Percentiles rank a stretch among this genome's conserved stretches.
phyloP scores from a whole-genome alignment of 1,284 basidiomycete genomes.

The Heliocybe sulcata region DNA sequence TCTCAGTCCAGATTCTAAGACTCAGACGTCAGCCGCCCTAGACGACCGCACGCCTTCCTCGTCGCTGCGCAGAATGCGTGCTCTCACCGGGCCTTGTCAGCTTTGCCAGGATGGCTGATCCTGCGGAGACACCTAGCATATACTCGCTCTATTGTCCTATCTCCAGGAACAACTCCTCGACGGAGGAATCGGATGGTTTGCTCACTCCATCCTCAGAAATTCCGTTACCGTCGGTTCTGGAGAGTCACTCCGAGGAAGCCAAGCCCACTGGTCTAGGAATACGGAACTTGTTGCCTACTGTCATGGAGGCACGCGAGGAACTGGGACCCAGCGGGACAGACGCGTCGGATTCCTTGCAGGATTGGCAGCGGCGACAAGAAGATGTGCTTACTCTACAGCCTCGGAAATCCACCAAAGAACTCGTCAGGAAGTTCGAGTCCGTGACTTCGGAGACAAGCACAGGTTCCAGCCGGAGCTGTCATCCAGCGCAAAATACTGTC shows the following conservation, averaged over 20 bases:
- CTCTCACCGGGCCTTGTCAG: too few relatives aligned
- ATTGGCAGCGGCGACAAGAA: background rate
- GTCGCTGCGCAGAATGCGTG: too few relatives aligned
- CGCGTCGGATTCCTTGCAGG: background rate
- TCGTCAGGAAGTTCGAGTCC: constrained; percentile 27
- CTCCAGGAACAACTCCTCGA: constrained; percentile 12
- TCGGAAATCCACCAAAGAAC: constrained; percentile 25
- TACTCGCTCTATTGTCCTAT: constrained; percentile 17
- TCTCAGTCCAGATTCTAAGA: too few relatives aligned
- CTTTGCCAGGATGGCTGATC: background rate
- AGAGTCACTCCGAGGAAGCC: background rate
- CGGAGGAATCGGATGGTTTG: constrained; percentile 9
- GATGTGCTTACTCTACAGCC: constrained; percentile 4
- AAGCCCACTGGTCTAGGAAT: background rate
- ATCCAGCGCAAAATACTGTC: background rate
- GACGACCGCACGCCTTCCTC: too few relatives aligned
- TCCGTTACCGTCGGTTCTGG: background rate
- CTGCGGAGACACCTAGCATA: constrained; percentile 14
- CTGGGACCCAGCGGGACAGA: background rate
- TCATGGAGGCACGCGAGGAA: background rate
- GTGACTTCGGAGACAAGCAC: constrained; percentile 5
- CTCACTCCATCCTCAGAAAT: background rate
- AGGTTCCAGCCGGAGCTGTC: background rate
- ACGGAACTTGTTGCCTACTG: background rate
- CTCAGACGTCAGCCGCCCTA: too few relatives aligned